Base-by-base conservation (phyloP, 495 filamentous ascomycete genomes). In the Xylaria grammica region DNA sequence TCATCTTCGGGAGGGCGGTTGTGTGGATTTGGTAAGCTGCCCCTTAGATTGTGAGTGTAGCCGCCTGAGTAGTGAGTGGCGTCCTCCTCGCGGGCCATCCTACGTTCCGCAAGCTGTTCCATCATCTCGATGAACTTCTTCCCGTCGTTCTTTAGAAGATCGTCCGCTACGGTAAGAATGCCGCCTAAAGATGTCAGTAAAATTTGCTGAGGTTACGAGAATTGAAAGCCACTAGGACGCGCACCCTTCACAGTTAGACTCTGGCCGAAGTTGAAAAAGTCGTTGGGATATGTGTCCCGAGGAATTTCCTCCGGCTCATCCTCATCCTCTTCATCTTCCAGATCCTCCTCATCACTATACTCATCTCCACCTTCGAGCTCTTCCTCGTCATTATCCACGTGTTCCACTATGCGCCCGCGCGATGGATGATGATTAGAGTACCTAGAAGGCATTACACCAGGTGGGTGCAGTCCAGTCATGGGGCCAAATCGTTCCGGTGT, bases 91-190 rank as follows among this genome's bases (percentile, higher is more conserved):
- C 95, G 89, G 68, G 92, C 90, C 94, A 99, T 97, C 67, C 95
- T 88, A 62, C 94, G 90, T 78, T 99, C 96, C 11, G 95, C 96
- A 69, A 99, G 86, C 75, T 97, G 94, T 75, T 99, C 95, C 96
- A 99, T 99, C 95, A 99, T 98, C 77, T 99, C 95, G 77, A 99
- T 99, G 82, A 99, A 99, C 73, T 97, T 96, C 77, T 96, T 97
- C 73, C 95, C 95, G 75, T 99, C 95, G 75, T 99, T 99, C 77
- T 98, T 97, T 34, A 99, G 84, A 54, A 99, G 83, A 78, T 99
- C 95, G 79, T 99, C 95, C 72, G 95, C 95, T 68, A 99, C 96
- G 59, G 95, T 99, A 72, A 99, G 88, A 72, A 98, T 97, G 66
- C 96, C 96, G 80, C 95, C 94, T 97, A 63, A 71, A 65, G 15